phyloP scores from a whole-genome alignment of 2,329 filamentous ascomycete species.

The Dryadomyces sulphureus region DNA sequence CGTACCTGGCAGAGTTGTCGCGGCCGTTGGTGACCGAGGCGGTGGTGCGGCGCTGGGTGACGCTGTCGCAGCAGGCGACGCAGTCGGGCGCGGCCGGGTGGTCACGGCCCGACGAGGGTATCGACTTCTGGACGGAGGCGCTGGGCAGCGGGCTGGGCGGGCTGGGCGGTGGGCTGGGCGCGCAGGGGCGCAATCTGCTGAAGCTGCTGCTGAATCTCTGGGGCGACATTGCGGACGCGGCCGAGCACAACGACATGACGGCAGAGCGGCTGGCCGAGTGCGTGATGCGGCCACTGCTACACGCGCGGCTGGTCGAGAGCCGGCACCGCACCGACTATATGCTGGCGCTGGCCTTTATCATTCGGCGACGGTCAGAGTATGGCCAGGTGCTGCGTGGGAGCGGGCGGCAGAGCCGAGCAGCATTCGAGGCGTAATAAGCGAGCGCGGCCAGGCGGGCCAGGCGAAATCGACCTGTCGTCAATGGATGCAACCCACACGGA shows the following conservation, averaged over 20 bases:
- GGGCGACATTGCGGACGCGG: slow-evolving; percentile 24
- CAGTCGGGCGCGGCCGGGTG: slow-evolving; percentile 18
- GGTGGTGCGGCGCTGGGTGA: slow-evolving; percentile 24
- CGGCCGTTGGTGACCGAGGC: slow-evolving; percentile 23
- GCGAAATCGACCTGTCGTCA: not conserved
- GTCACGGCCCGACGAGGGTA: slow-evolving; percentile 24
- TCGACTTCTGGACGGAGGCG: slow-evolving; percentile 32
- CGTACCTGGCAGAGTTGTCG: slow-evolving; percentile 24
- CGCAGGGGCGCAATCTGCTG: slow-evolving; percentile 18
- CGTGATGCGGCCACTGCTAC: slow-evolving; percentile 25
- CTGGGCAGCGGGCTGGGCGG: slow-evolving; percentile 18
- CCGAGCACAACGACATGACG: slow-evolving; percentile 26
- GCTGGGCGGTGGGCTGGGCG: not conserved
- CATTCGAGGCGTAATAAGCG: slow-evolving; percentile 9
- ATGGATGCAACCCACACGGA: not conserved
- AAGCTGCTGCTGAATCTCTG: slow-evolving; percentile 28
- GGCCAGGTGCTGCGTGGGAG: slow-evolving; percentile 20
- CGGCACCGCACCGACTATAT: slow-evolving; percentile 20
- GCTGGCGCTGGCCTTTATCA: slow-evolving; percentile 28
- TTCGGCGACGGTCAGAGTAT: slow-evolving; percentile 27
- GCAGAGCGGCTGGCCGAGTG: slow-evolving; percentile 25
- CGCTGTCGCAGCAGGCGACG: slow-evolving; percentile 24
- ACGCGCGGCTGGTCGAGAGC: slow-evolving; percentile 10
- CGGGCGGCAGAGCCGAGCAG: slow-evolving; percentile 14
- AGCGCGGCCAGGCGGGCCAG: not conserved